Percentiles rank a stretch among this genome's conserved stretches.
phyloP scores from a whole-genome alignment of 1,139 yeast species.

The Lodderomyces theae region DNA sequence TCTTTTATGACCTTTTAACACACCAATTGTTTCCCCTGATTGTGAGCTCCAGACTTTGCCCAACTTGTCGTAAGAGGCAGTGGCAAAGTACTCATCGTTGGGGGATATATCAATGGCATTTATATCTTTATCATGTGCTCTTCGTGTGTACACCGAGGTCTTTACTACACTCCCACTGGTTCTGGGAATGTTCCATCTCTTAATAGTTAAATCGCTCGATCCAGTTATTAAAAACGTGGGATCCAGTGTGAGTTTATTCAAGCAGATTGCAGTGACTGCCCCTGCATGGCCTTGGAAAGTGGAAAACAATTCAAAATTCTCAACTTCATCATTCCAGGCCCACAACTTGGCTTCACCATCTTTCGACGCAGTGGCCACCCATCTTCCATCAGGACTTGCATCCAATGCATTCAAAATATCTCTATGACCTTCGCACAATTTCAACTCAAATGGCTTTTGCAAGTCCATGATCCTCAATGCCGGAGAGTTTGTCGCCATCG shows the following conservation, averaged over 20 bases:
- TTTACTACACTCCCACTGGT: slow-evolving; percentile 29
- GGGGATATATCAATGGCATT: slow-evolving; percentile 87
- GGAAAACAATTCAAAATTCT: slow-evolving; percentile 52
- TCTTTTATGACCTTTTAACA: slow-evolving; percentile 85
- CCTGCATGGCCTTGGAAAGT: slow-evolving; percentile 83
- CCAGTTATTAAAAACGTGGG: slow-evolving; percentile 84
- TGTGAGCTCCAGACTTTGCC: slow-evolving; percentile 86
- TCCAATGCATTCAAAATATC: slow-evolving; percentile 84
- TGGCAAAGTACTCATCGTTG: slow-evolving; percentile 81
- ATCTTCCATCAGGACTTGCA: slow-evolving; percentile 70
- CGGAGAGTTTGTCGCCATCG: slow-evolving; percentile 95
- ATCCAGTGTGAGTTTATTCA: slow-evolving; percentile 53
- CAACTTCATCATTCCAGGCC: slow-evolving; percentile 50
- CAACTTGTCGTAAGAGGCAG: slow-evolving; percentile 94
- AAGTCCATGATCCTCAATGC: slow-evolving; percentile 71
- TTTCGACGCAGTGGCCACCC: slow-evolving; percentile 94
- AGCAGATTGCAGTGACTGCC: slow-evolving; percentile 76
- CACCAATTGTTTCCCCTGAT: slow-evolving; percentile 80
- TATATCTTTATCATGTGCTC: slow-evolving; percentile 96
- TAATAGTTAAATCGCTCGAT: slow-evolving; percentile 84
- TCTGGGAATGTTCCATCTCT: slow-evolving; percentile 77
- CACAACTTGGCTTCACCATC: slow-evolving; percentile 84
- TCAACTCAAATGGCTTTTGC: slow-evolving; percentile 56
- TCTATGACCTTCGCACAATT: slow-evolving; percentile 72
- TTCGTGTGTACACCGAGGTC: slow-evolving; percentile 78